These are phyloP conservation scores for Fistulifera pelliculosa DNA, from an alignment of 108 stramenopile species.

Conservation along the genomic window DNA sequence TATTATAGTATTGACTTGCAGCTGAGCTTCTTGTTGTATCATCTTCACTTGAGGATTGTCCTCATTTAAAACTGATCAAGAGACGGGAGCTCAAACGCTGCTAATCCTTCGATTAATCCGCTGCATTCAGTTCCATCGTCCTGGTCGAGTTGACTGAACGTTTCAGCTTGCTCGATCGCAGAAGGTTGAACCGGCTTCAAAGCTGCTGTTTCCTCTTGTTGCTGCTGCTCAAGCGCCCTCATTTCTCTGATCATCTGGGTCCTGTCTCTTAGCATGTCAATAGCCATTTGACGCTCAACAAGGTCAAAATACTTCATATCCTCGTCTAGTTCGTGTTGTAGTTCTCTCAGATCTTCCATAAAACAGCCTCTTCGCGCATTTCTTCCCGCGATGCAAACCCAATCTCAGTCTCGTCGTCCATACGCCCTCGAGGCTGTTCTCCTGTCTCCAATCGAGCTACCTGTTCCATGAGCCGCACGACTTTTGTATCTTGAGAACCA, in stretches of 20 bases:
- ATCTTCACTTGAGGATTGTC: too few relatives aligned
- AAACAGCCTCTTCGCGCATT: conserved; percentile 11
- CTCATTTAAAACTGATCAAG: too few relatives aligned
- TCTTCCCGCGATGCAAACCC: background rate
- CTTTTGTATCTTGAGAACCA: conserved; percentile 29
- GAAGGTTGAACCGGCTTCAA: too few relatives aligned
- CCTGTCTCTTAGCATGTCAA: conserved; percentile 37
- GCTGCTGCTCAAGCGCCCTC: background rate
- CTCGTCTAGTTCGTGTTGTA: conserved; percentile 29
- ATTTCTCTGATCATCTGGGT: conserved; percentile 29
- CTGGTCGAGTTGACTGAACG: too few relatives aligned
- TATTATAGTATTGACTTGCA: too few relatives aligned
- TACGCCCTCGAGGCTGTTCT: conserved; percentile 7
- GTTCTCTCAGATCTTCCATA: conserved; percentile 18
- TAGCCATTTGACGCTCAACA: conserved; percentile 23
- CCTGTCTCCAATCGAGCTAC: conserved; percentile 46
- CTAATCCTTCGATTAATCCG: too few relatives aligned
- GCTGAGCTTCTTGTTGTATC: too few relatives aligned
- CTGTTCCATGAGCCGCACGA: conserved; percentile 44
- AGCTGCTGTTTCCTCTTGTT: background rate
- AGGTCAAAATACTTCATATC: conserved; percentile 34
- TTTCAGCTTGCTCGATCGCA: too few relatives aligned
- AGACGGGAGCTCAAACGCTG: too few relatives aligned
- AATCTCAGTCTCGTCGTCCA: conserved; percentile 13
- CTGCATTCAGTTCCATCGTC: too few relatives aligned